Percentiles rank a stretch among this genome's conserved stretches.
Evolutionary conservation across 2,329 filamentous ascomycete species (phyloP).

Genomic region (Nannizziopsis arthrosporioides): DNA sequence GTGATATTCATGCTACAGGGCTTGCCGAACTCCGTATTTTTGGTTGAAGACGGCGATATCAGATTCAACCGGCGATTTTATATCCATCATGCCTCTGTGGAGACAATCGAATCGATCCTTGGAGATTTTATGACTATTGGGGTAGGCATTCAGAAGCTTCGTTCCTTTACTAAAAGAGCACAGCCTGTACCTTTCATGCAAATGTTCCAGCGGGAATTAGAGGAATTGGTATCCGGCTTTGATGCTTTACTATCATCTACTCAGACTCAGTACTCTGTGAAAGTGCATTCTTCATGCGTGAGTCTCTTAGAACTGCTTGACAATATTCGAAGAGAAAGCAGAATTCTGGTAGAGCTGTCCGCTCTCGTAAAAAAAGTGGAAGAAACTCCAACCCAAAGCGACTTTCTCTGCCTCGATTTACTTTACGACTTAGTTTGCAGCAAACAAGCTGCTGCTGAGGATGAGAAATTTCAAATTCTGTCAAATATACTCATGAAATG

Average conservation of each 20-base stretch:
- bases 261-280: slow-evolving; percentile 49
- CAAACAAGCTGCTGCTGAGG: slow-evolving; percentile 58
- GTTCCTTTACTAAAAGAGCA: slow-evolving; percentile 36
- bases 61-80: slow-evolving; percentile 30
- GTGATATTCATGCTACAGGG: slow-evolving; percentile 76
- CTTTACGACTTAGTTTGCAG: slow-evolving; percentile 59
- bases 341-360: slow-evolving; percentile 50
- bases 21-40: slow-evolving; percentile 61
- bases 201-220: slow-evolving; percentile 56
- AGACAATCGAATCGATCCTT: slow-evolving; percentile 25
- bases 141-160: slow-evolving; percentile 36
- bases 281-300: slow-evolving; percentile 44
- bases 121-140: slow-evolving; percentile 40
- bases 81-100: slow-evolving; percentile 25
- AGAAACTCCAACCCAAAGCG: slow-evolving; percentile 34
- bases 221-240: slow-evolving; percentile 46
- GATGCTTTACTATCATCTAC: slow-evolving; percentile 48
- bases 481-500: slow-evolving; percentile 65
- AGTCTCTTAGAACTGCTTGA: slow-evolving; percentile 54
- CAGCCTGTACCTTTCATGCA: slow-evolving; percentile 53
- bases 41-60: slow-evolving; percentile 26
- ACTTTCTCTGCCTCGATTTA: slow-evolving; percentile 64
- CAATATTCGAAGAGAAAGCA: slow-evolving; percentile 44
- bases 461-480: slow-evolving; percentile 50
- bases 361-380: slow-evolving; percentile 49